phyloP scores from a whole-genome alignment of 2,329 filamentous ascomycete species.

The Aspergillus intermedius region DNA sequence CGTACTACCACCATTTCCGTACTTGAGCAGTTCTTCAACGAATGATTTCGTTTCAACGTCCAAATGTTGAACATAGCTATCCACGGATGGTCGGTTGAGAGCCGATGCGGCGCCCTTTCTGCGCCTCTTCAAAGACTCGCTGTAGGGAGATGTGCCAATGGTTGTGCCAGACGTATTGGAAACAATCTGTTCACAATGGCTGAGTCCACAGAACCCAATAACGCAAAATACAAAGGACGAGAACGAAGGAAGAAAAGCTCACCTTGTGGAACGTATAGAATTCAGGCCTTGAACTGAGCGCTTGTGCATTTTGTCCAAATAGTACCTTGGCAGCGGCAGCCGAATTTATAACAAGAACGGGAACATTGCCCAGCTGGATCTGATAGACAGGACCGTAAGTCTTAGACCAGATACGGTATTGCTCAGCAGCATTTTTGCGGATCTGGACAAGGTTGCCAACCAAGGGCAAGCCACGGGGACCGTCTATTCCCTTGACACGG shows the following conservation, averaged over 20 bases:
- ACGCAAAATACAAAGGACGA: neutral
- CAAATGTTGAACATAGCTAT: conserved; percentile 56
- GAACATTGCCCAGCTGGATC: conserved; percentile 52
- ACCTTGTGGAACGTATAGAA: conserved; percentile 57
- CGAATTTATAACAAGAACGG: conserved; percentile 52
- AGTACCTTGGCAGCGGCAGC: conserved; percentile 46
- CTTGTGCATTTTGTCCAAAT: conserved; percentile 49
- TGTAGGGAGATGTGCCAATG: conserved; percentile 62
- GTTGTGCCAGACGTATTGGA: conserved; percentile 62
- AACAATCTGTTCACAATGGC: conserved; percentile 42
- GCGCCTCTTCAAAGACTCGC: conserved; percentile 57
- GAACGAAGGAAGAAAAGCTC: conserved; percentile 6
- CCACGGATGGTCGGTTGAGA: conserved; percentile 58
- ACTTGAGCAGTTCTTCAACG: conserved; percentile 53
- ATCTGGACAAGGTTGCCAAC: conserved; percentile 54
- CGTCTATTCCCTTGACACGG: conserved; percentile 43
- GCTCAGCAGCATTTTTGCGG: conserved; percentile 49
- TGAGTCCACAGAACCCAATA: neutral
- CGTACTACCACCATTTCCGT: conserved; percentile 49
- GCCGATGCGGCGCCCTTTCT: conserved; percentile 61
- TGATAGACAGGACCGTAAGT: conserved; percentile 50
- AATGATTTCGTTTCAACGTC: conserved; percentile 60
- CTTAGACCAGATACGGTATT: conserved; percentile 51
- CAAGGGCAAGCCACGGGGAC: conserved; percentile 47
- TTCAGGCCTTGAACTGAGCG: conserved; percentile 50